Percentiles rank a stretch among this genome's conserved stretches.
phyloP scores from a whole-genome alignment of 371 early-diverging fungal genomes.

The Choanephora cucurbitarum region DNA sequence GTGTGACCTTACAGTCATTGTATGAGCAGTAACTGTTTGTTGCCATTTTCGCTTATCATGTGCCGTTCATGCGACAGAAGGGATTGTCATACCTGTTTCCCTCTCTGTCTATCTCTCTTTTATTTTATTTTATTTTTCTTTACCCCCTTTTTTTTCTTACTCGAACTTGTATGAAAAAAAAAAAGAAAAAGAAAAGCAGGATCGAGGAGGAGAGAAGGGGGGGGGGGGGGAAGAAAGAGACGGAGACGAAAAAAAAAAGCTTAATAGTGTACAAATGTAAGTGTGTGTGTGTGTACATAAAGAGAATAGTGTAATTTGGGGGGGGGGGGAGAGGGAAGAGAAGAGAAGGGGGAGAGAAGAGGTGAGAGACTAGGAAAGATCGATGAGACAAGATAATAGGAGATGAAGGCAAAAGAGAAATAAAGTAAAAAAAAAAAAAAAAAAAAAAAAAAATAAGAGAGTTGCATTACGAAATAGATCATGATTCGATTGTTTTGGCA shows the following conservation, averaged over 20 bases:
- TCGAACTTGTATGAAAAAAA: too few relatives aligned
- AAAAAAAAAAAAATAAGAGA: not conserved
- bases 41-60: conserved; percentile 17
- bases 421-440: too few relatives aligned
- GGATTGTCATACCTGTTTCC: not conserved
- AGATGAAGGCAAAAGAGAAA: too few relatives aligned
- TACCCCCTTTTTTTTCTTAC: not conserved
- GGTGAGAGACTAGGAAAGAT: too few relatives aligned
- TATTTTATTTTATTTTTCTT: not conserved
- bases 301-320: too few relatives aligned
- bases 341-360: not conserved
- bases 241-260: not conserved
- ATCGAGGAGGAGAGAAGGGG: not conserved
- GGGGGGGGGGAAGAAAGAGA: not conserved
- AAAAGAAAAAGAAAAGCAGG: too few relatives aligned
- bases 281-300: too few relatives aligned
- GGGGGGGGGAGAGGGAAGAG: too few relatives aligned
- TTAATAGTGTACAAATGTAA: too few relatives aligned
- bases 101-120: not conserved
- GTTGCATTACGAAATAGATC: not conserved
- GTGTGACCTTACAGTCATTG: not conserved
- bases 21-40: conserved; percentile 10
- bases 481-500: conserved; percentile 1
- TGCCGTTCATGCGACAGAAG: conserved; percentile 10
- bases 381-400: too few relatives aligned